These are phyloP conservation scores for Metarhizium humberi DNA, from an alignment of 2,329 filamentous ascomycete genomes.

Conservation along the genomic window DNA sequence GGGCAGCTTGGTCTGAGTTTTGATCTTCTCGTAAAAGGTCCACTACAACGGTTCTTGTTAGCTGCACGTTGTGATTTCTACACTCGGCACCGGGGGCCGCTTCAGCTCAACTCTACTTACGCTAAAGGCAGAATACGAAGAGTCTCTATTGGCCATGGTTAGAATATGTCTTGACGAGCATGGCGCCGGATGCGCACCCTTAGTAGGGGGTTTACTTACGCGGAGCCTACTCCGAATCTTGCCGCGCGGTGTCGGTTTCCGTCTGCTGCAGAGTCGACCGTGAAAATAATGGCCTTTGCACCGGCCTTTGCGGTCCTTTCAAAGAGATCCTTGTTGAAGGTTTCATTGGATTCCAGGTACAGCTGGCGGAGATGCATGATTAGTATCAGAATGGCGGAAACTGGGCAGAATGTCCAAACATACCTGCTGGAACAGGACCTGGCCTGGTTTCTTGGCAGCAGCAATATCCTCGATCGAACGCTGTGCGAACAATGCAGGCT, in stretches of 20 bases:
- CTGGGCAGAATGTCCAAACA: background rate
- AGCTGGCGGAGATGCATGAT: background rate
- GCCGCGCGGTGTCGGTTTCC: conserved; percentile 31
- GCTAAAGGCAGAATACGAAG: background rate
- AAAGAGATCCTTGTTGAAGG: conserved; percentile 7
- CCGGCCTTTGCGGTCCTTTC: conserved; percentile 22
- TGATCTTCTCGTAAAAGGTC: conserved; percentile 21
- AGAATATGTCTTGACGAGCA: background rate
- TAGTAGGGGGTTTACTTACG: conserved; percentile 11
- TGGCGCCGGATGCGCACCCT: background rate
- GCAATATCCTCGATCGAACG: conserved; percentile 29
- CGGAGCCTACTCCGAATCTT: conserved; percentile 28
- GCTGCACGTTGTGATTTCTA: too few relatives aligned
- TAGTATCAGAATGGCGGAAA: conserved; percentile 8
- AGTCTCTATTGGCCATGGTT: background rate
- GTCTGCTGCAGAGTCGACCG: conserved; percentile 29
- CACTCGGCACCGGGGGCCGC: too few relatives aligned
- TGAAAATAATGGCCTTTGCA: conserved; percentile 27
- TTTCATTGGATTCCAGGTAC: background rate
- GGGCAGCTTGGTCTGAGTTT: conserved; percentile 25
- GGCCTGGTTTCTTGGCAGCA: conserved; percentile 23
- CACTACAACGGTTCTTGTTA: background rate
- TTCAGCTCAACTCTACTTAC: background rate
- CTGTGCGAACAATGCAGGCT: conserved; percentile 3
- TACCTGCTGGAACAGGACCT: conserved; percentile 30